Base-by-base conservation (phyloP, 1,139 yeast species). In the Taiozyma onychis region DNA sequence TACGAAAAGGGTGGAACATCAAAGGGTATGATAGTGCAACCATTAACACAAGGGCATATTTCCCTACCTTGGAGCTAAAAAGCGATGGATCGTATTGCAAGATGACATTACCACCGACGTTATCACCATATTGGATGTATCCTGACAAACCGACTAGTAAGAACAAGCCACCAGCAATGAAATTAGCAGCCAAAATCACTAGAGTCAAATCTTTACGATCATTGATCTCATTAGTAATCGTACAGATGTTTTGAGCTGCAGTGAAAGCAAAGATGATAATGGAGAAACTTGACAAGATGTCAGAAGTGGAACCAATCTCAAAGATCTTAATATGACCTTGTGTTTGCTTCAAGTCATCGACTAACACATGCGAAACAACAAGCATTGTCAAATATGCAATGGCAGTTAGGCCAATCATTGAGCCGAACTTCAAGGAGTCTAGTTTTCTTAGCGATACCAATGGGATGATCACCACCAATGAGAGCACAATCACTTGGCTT, bases 251-350 rank as follows among this genome's bases (percentile, higher is more conserved):
- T 71, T 93, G 97, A 57, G 93, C 95, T 55, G 98, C 95, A 0
- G 98, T 91, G 67, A 82, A 95, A 4, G 98, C 98, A 71, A 95
- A 89, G 18, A 93, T 87, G 51, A 93, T 81, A 57, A 93, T 86
- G n/a, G 97, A 95, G 61, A 93, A 81, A 6, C 96, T 85, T 37
- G 90, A 80, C 51, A 89, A 75, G 13, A 90, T 75, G 0, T 84
- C 83, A n/a, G 79, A 69, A 24, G 76, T 55, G 32, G 80, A 77
- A 27, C 81, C 76, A 1, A 95, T 89, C 35, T 65, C 59, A 52
- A 78, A 67, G 60, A 79, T 69, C 22, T 76, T 71, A 39, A 88
- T 64, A 2, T 75, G 73, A 1, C 96, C 96, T 41, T 74, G 67
- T 18, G 73, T 64, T 4, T 68, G 67, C 1, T 68, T 54, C 2